These are phyloP conservation scores for Allium fistulosum DNA, from an alignment of 106 monocot species.

Conservation along the genomic window DNA sequence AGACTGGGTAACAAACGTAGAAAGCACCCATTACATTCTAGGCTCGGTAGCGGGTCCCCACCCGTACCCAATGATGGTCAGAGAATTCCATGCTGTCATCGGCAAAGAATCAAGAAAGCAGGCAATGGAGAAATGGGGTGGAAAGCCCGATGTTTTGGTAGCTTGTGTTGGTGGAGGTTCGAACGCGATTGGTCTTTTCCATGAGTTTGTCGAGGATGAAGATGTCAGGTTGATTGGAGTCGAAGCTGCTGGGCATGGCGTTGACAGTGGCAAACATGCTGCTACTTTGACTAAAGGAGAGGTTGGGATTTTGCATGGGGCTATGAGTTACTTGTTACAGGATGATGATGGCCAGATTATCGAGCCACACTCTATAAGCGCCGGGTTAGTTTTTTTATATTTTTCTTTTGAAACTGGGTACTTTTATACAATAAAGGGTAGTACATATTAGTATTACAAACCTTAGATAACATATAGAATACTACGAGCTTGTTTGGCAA, in stretches of 20 bases:
- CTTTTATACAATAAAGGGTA: too few relatives aligned
- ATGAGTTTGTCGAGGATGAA: constrained; percentile 68
- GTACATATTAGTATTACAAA: too few relatives aligned
- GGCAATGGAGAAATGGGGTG: constrained; percentile 71
- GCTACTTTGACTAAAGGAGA: constrained; percentile 71
- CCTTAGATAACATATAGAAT: too few relatives aligned
- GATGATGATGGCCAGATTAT: constrained; percentile 77
- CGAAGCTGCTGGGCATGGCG: constrained; percentile 61
- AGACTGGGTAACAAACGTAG: constrained; percentile 77
- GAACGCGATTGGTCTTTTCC: constrained; percentile 79
- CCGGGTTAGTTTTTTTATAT: constrained; percentile 34
- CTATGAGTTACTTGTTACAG: constrained; percentile 74
- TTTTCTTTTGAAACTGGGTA: background rate
- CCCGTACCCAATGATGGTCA: constrained; percentile 79
- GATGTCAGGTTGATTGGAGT: constrained; percentile 75
- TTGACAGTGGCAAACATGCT: constrained; percentile 65
- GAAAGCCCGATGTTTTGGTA: constrained; percentile 63
- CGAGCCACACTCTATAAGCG: constrained; percentile 78
- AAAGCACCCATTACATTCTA: constrained; percentile 72
- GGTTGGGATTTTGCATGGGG: constrained; percentile 56
- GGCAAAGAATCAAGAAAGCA: constrained; percentile 73
- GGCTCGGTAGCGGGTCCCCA: constrained; percentile 75
- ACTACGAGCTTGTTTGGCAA: too few relatives aligned
- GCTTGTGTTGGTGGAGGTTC: constrained; percentile 84
- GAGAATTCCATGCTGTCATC: constrained; percentile 76